Conservation (phyloP, 345 rosid genomes). For the Bruguiera sexangula region DNA sequence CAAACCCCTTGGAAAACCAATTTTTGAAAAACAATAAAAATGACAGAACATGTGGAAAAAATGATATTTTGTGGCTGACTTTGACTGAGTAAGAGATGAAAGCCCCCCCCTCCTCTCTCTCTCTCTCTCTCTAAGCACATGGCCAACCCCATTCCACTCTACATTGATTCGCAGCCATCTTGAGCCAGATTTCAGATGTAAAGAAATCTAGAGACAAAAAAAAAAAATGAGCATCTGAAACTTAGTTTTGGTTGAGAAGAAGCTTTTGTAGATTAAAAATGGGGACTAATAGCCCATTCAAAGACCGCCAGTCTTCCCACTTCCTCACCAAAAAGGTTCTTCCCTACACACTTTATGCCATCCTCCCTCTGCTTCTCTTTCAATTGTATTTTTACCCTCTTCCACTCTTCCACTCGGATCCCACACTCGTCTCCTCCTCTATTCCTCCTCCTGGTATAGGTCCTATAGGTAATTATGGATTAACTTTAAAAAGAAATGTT, state of each 20-base stretch:
- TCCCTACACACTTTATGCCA: constrained; percentile 40
- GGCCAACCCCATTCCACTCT: neutral
- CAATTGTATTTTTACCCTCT: constrained; percentile 45
- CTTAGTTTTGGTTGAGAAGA: neutral
- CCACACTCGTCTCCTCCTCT: constrained; percentile 19
- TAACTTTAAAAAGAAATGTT: neutral
- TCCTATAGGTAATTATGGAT: constrained; percentile 26
- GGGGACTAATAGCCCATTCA: constrained; percentile 40
- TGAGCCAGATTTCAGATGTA: neutral
- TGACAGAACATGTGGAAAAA: no score
- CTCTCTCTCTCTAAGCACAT: neutral
- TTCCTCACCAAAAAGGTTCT: constrained; percentile 39
- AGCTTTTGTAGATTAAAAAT: constrained; percentile 16
- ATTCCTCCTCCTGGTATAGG: constrained; percentile 10
- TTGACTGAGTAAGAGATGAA: neutral
- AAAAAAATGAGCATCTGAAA: neutral
- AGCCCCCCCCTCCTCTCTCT: neutral
- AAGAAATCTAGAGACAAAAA: neutral
- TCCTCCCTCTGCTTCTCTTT: constrained; percentile 42
- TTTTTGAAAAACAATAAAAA: neutral
- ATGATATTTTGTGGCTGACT: constrained; percentile 5
- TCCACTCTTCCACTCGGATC: constrained; percentile 16
- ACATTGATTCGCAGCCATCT: neutral
- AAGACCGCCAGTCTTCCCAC: constrained; percentile 24
- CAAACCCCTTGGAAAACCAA: neutral